A percentile compares a stretch with the other conserved stretches of the same genome.
These are phyloP conservation scores for Macrophomina tecta DNA, from an alignment of 2,329 filamentous ascomycete genomes.

Conservation along the genomic window DNA sequence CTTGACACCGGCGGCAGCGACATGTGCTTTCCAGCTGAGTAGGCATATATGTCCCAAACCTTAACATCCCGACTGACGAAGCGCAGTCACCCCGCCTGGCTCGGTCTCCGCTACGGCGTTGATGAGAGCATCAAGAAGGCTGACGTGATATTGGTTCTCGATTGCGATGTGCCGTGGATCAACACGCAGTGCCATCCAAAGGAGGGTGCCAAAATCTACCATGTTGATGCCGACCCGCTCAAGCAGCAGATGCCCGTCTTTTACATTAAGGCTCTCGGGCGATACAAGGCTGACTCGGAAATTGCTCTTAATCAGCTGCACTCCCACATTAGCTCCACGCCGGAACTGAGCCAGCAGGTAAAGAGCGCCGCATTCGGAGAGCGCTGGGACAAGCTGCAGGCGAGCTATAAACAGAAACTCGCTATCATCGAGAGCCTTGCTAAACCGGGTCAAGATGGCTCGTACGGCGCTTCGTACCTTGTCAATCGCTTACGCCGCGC, in stretches of 20 bases:
- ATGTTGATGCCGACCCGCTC: slow-evolving; percentile 70
- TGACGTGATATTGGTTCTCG: slow-evolving; percentile 82
- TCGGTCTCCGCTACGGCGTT: slow-evolving; percentile 72
- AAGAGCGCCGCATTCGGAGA: slow-evolving; percentile 47
- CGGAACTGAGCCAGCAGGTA: slow-evolving; percentile 50
- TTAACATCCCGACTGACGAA: background rate
- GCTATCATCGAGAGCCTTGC: slow-evolving; percentile 64
- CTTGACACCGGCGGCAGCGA: slow-evolving; percentile 79
- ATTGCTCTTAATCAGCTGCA: slow-evolving; percentile 73
- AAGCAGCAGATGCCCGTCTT: slow-evolving; percentile 68
- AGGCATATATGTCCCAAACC: background rate
- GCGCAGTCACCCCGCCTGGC: slow-evolving; percentile 60
- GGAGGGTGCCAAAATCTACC: slow-evolving; percentile 63
- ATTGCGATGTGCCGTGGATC: slow-evolving; percentile 95
- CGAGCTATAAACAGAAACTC: slow-evolving; percentile 65
- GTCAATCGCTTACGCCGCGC: slow-evolving; percentile 61
- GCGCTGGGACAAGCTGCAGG: slow-evolving; percentile 62
- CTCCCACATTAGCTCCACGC: slow-evolving; percentile 60
- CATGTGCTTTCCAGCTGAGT: slow-evolving; percentile 73
- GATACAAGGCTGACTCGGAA: slow-evolving; percentile 59
- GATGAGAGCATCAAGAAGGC: slow-evolving; percentile 76
- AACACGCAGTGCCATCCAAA: slow-evolving; percentile 72
- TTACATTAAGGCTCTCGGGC: slow-evolving; percentile 60
- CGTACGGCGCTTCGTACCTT: slow-evolving; percentile 66
- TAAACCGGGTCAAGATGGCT: slow-evolving; percentile 65